Percentiles rank a stretch among this genome's conserved stretches.
These are phyloP conservation scores for Helotiales sp. DNA, from an alignment of 2,329 filamentous ascomycete genomes.

Conservation along the genomic window DNA sequence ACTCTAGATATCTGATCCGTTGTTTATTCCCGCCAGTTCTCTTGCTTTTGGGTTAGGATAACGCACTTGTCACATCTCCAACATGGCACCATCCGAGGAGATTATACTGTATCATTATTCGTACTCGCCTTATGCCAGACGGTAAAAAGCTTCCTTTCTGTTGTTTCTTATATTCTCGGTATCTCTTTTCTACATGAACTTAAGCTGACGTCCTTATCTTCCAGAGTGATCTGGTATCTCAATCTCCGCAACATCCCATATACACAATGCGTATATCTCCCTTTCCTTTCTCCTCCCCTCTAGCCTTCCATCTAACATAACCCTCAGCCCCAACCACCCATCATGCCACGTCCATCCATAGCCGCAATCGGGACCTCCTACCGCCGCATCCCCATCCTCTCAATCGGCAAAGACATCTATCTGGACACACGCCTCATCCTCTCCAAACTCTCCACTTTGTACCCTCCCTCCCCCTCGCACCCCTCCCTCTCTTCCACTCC, in stretches of 20 bases:
- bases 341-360: constrained; percentile 70
- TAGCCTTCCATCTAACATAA: constrained; percentile 9
- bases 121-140: constrained; percentile 66
- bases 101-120: constrained; percentile 68
- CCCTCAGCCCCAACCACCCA: constrained; percentile 64
- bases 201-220: not conserved
- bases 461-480: constrained; percentile 49
- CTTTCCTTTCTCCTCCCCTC: constrained; percentile 9
- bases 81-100: constrained; percentile 18
- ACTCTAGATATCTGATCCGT: too few species aligned
- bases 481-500: constrained; percentile 45
- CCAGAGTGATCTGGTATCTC: constrained; percentile 67
- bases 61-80: too few species aligned
- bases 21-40: too few species aligned
- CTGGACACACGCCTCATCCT: constrained; percentile 73
- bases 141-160: constrained; percentile 39
- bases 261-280: constrained; percentile 65
- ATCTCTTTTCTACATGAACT: not conserved
- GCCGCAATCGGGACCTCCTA: constrained; percentile 65
- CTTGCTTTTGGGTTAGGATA: too few species aligned
- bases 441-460: constrained; percentile 63
- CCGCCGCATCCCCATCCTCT: constrained; percentile 70
- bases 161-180: too few species aligned
- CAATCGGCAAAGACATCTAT: constrained; percentile 71
- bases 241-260: constrained; percentile 68